Evolutionary conservation across 2,329 filamentous ascomycete genomes (phyloP).

Genomic region (Xylaria sp.): DNA sequence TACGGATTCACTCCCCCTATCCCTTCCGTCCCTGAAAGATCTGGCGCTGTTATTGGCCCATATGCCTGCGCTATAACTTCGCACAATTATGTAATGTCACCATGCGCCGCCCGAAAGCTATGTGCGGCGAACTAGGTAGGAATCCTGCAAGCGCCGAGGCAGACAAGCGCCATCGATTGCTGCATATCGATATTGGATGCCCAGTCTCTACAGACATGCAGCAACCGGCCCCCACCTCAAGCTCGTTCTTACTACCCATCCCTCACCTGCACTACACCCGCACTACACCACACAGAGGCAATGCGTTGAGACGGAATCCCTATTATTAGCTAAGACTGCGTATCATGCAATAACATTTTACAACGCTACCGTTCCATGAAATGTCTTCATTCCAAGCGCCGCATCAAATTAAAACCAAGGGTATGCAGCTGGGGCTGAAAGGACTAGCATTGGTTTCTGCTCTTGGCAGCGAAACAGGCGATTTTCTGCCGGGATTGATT

Average conservation of each 20-base stretch:
- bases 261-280: not conserved
- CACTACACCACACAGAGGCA: too few species aligned
- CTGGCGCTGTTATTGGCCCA: too few species aligned
- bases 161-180: not conserved
- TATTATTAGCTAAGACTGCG: not conserved
- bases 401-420: not conserved
- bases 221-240: not conserved
- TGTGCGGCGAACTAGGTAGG: not conserved
- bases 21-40: too few species aligned
- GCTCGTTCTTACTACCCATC: not conserved
- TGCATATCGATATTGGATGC: not conserved
- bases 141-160: not conserved
- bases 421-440: slow-evolving; percentile 14
- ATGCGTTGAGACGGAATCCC: not conserved
- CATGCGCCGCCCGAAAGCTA: not conserved
- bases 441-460: slow-evolving; percentile 3
- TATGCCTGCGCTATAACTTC: too few species aligned
- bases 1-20: too few species aligned
- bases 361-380: not conserved
- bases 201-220: not conserved
- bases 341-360: not conserved
- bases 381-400: not conserved
- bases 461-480: not conserved
- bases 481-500: not conserved
- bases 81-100: too few species aligned